phyloP scores from a whole-genome alignment of 2,329 filamentous ascomycete species.

The Lachnellula subtilissima region DNA sequence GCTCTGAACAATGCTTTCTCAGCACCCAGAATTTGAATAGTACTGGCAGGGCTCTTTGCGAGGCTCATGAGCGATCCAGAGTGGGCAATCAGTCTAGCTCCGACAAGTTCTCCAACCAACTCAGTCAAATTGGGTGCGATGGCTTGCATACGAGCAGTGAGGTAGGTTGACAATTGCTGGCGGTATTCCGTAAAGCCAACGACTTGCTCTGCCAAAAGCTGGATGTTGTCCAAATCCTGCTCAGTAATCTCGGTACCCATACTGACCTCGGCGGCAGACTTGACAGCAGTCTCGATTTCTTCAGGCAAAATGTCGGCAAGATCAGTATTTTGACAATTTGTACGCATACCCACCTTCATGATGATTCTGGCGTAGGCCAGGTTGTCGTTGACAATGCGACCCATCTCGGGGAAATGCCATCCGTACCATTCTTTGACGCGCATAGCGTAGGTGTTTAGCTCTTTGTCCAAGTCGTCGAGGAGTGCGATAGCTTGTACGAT shows the following conservation, averaged over 20 bases:
- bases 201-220: constrained; percentile 86
- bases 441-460: constrained; percentile 98
- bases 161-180: constrained; percentile 79
- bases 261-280: constrained; percentile 89
- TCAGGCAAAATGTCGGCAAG: constrained; percentile 89
- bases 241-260: constrained; percentile 98
- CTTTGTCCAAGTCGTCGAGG: constrained; percentile 95
- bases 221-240: constrained; percentile 90
- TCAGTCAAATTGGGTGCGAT: constrained; percentile 95
- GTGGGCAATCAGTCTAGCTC: constrained; percentile 90
- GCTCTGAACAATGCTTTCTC: constrained; percentile 99
- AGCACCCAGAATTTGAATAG: constrained; percentile 95
- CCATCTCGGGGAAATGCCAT: constrained; percentile 99
- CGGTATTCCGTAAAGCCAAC: constrained; percentile 89
- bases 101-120: constrained; percentile 88
- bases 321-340: constrained; percentile 70
- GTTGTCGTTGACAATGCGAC: constrained; percentile 96
- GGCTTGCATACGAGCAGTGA: constrained; percentile 89
- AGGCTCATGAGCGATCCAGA: constrained; percentile 91
- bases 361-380: constrained; percentile 88
- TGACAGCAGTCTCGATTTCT: constrained; percentile 87
- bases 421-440: constrained; percentile 99
- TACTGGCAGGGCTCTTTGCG: constrained; percentile 90
- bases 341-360: constrained; percentile 81
- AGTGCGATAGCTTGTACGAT: constrained; percentile 95